phyloP scores from a whole-genome alignment of 2,329 filamentous ascomycete genomes.

The Neophaeococcomyces aloes region DNA sequence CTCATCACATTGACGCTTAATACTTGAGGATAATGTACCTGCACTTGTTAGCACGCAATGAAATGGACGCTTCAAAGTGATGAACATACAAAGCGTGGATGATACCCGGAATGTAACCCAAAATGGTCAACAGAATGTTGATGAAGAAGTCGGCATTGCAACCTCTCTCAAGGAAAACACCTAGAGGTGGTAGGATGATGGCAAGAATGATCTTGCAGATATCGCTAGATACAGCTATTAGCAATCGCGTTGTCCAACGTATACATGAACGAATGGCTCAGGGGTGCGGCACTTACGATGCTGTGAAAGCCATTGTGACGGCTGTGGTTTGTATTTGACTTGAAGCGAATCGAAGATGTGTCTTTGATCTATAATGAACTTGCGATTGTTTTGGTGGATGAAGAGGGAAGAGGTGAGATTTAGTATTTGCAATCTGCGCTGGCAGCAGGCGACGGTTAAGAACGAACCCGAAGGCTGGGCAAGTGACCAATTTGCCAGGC shows the following conservation, averaged over 20 bases:
- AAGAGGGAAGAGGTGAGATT: no score
- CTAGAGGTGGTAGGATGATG: conserved; percentile 77
- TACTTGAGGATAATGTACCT: conserved; percentile 85
- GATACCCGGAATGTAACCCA: conserved; percentile 70
- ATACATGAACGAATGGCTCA: conserved; percentile 13
- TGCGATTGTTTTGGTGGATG: no score
- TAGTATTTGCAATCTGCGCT: no score
- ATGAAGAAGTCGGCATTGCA: conserved; percentile 80
- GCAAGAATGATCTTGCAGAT: conserved; percentile 76
- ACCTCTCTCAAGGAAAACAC: conserved; percentile 89
- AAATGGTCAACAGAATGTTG: conserved; percentile 79
- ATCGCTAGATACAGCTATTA: conserved; percentile 3
- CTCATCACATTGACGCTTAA: no score
- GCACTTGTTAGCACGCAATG: conserved; percentile 15
- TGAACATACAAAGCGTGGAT: conserved; percentile 72
- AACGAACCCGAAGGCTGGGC: no score
- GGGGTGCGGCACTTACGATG: conserved; percentile 33
- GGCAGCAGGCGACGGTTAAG: no score
- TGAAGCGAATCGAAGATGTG: no score
- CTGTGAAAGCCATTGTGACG: conserved; percentile 42
- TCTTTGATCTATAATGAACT: no score
- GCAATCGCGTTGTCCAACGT: not conserved
- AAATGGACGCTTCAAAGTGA: conserved; percentile 12
- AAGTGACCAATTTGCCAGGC: no score
- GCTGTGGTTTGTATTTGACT: conserved; percentile 6